Base-by-base conservation (phyloP, 176 grass and related monocot genomes). In the Typha latifolia region DNA sequence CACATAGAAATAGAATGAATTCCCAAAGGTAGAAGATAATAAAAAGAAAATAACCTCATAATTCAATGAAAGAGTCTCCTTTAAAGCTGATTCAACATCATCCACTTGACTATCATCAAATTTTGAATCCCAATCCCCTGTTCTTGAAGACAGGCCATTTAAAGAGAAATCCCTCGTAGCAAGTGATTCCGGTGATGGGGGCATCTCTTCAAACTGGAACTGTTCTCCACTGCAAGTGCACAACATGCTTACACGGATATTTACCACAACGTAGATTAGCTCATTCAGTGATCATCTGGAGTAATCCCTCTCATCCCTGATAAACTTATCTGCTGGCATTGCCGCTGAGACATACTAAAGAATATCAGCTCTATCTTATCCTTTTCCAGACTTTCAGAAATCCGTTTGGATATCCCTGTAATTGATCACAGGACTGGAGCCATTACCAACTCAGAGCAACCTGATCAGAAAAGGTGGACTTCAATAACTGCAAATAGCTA, bases 1-100 rank as follows among this genome's bases (percentile, higher is more conserved):
- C 15, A 55, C 21, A 29, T 2, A 26, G 24, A 26, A 3, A 29
- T 29, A 66, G 66, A 69, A 47, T n/a, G 32, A 32, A 21, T 12
- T 59, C 18, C 53, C 53, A 22, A 22, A 59, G 20, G 0, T 3
- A 59, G 15, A 19, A 59, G 0, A 14, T 16, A 43, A 43, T 59
- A 9, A 21, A 59, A 11, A 11, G 53, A 19, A 59, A 1, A 76
- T 32, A 83, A 99, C 94, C 94, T 99, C 89, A 73, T 99, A 99
- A 91, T 99, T 99, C 82, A 93, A 80, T 43, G 89, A 93, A 71
- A 93, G 77, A 31, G 94, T 90, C 71, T 99, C 94, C 76, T 81
- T 99, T 12, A 99, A 77, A 56, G 84, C 84, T 62, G 89, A 99
- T 76, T 99, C 94, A 18, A 90, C 94, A 53, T 99, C 94, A 62